phyloP scores from a whole-genome alignment of 768 basidiomycete genomes.

The Trametes cubensis region DNA sequence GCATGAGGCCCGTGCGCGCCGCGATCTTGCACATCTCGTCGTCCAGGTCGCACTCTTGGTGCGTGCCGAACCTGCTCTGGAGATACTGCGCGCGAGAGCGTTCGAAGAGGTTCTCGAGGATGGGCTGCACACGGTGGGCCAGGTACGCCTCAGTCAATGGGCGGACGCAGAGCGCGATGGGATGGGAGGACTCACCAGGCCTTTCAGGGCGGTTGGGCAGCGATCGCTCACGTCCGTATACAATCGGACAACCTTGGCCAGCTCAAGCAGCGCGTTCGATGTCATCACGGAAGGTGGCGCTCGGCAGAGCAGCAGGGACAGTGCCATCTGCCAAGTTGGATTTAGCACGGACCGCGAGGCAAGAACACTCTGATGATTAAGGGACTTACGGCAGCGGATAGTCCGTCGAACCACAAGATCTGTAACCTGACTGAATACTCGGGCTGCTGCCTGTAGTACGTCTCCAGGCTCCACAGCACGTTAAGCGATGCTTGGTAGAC shows the following conservation, averaged over 20 bases:
- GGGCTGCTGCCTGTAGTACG: conserved; percentile 58
- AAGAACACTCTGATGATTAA: not conserved
- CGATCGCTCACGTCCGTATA: conserved; percentile 60
- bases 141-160: conserved; percentile 6
- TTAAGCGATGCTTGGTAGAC: conserved; percentile 63
- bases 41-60: conserved; percentile 20
- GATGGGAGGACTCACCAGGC: conserved; percentile 47
- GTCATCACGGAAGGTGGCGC: conserved; percentile 61
- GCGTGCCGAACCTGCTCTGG: conserved; percentile 39
- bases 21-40: conserved; percentile 32
- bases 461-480: conserved; percentile 59
- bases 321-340: conserved; percentile 47
- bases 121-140: conserved; percentile 41
- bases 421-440: conserved; percentile 66
- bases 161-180: not conserved
- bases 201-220: conserved; percentile 62
- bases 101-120: conserved; percentile 57
- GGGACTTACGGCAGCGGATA: conserved; percentile 66
- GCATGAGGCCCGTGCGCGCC: conserved; percentile 25
- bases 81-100: conserved; percentile 51
- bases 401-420: conserved; percentile 75
- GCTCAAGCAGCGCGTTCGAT: conserved; percentile 59
- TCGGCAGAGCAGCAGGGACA: conserved; percentile 66
- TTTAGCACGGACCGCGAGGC: conserved; percentile 1
- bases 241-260: conserved; percentile 59